Percentiles rank a stretch among this genome's conserved stretches.
phyloP scores from a whole-genome alignment of 768 basidiomycete species.

The Russula ochroleuca region DNA sequence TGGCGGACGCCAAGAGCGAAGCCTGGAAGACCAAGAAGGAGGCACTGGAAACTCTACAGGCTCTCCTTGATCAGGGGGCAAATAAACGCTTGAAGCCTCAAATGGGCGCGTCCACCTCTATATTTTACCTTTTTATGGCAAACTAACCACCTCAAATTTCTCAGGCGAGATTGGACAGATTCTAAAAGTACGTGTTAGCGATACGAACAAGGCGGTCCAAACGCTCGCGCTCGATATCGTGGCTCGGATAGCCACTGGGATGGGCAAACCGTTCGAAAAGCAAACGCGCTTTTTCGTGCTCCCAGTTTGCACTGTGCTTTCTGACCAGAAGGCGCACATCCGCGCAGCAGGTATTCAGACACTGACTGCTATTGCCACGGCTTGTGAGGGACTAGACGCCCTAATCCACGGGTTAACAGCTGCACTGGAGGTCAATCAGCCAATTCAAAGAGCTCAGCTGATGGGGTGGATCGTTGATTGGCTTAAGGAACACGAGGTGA shows the following conservation, averaged over 20 bases:
- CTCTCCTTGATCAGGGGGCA: conserved; percentile 79
- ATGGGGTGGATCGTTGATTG: conserved; percentile 77
- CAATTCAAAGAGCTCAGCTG: conserved; percentile 75
- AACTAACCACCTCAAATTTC: conserved; percentile 18
- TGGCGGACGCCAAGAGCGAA: conserved; percentile 83
- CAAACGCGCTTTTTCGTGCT: conserved; percentile 70
- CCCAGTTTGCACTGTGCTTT: conserved; percentile 76
- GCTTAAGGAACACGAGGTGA: conserved; percentile 61
- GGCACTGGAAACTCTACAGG: conserved; percentile 79
- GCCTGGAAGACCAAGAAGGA: conserved; percentile 98
- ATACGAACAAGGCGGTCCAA: conserved; percentile 95
- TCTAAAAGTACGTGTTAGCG: conserved; percentile 81
- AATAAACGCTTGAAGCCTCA: conserved; percentile 89
- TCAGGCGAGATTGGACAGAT: conserved; percentile 86
- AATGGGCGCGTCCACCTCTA: conserved; percentile 58
- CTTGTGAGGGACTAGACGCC: conserved; percentile 78
- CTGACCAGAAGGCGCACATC: conserved; percentile 89
- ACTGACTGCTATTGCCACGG: conserved; percentile 76
- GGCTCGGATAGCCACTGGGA: conserved; percentile 82
- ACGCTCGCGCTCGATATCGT: conserved; percentile 85
- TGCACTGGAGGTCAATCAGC: conserved; percentile 82
- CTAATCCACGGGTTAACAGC: conserved; percentile 76
- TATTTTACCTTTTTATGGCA: conserved; percentile 4
- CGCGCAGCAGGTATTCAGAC: conserved; percentile 74
- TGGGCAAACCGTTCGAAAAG: conserved; percentile 96